Percentiles rank a stretch among this genome's conserved stretches.
Evolutionary conservation across 73 alveolate genomes (phyloP).

Genomic region (Paramecium biaurelia): DNA sequence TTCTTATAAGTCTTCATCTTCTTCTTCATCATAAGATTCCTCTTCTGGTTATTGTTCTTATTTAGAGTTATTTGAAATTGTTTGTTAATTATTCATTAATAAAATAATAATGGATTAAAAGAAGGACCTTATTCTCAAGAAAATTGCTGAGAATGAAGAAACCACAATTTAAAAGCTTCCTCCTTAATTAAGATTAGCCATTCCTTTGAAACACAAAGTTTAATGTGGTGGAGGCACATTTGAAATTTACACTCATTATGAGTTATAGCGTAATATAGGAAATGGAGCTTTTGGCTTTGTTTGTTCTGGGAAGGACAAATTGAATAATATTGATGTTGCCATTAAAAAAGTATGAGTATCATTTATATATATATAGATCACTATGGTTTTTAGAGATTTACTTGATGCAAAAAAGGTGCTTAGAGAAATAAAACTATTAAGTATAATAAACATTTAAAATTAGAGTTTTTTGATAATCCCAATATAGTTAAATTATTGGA

Average conservation of each 20-base stretch:
- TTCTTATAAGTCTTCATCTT: neutral
- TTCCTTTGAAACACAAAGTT: slow-evolving; percentile 22
- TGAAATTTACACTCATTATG: slow-evolving; percentile 77
- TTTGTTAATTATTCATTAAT: neutral
- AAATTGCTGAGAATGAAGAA: neutral
- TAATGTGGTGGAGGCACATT: slow-evolving; percentile 67
- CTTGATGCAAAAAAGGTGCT: slow-evolving; percentile 87
- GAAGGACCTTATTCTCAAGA: neutral
- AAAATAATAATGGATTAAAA: neutral
- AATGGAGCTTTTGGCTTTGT: slow-evolving; percentile 90
- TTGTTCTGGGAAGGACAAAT: slow-evolving; percentile 81
- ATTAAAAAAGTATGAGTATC: slow-evolving; percentile 75
- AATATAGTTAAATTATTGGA: slow-evolving; percentile 77
- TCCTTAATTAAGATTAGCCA: neutral
- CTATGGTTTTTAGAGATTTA: slow-evolving; percentile 79
- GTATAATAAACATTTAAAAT: neutral
- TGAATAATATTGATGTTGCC: slow-evolving; percentile 79
- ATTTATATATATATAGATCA: neutral
- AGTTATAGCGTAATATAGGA: slow-evolving; percentile 75
- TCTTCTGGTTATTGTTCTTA: neutral
- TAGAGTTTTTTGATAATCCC: slow-evolving; percentile 82
- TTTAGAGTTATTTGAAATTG: neutral
- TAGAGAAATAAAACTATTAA: slow-evolving; percentile 82
- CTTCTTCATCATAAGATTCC: slow-evolving; percentile 39
- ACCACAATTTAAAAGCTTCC: neutral